Base-by-base conservation (phyloP, 2,329 filamentous ascomycete genomes). In the Aspergillus hortae region DNA sequence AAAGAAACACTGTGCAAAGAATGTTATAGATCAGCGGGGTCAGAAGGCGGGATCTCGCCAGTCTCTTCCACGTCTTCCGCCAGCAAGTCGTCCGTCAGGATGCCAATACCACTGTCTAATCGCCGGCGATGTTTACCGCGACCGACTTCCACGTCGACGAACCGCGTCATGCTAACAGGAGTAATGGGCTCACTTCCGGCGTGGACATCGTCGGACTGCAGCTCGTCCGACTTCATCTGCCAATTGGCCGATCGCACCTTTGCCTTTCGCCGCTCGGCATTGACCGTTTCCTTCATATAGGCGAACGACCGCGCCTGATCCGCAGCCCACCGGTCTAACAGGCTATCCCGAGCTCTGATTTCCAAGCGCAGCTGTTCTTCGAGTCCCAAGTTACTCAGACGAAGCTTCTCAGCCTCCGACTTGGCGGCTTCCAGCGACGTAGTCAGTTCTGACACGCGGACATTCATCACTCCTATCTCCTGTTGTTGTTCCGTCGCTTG, bases 121-220 rank as follows among this genome's bases (percentile, higher is more conserved):
- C 62, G 69, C 44, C 60, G 66, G 32, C 68, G 65, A 43, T 68
- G 63, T 56, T 69, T 74, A 36, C 68, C 73, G 48, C 69, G 64
- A 4, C 67, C 69, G 49, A 70, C 56, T 52, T 73, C 70, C n/a
- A 73, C 65, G 56, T 77, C 71, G 21, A 69, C 69, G 56, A 74
- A 77, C 14, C 73, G 65, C 4, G 67, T 69, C 52, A 67, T 66
- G 49, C 67, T 72, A 27, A 71, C 65, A 2, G 75, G 75, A 1
- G 75, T 77, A 33, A 77, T 70, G 3, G 75, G 72, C 23, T 71
- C 70, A 46, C 67, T 73, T 25, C 63, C 69, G 47, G 60, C 57
- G 44, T 61, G 55, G 12, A 52, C 60, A 15, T 56, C 52, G 42
- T 67, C 64, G 14, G 62, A 67, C 48, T 69, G 67, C 44, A 69